Evolutionary conservation across 805 yeast genomes (phyloP), one percentile per base, ranked within the genome.

Genomic region (Candida pini): DNA sequence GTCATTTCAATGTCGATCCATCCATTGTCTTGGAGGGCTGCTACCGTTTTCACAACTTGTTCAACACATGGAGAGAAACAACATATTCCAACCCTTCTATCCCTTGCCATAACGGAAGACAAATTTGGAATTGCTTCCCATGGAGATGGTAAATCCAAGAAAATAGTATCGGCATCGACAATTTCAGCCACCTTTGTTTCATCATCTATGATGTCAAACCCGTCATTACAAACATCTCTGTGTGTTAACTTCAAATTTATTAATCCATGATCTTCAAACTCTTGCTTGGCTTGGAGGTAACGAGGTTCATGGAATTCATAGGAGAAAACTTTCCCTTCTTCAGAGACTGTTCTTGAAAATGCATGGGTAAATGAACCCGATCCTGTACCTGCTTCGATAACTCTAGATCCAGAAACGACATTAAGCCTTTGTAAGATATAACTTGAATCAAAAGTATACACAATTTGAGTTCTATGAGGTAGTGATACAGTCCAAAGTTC

Each of bases 41-140:
- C 81, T 9, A 90, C 77, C 0, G 97, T 85, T 54, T 84, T 81
- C 38, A 81, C 81, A 4, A 92, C 98, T 63, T 92, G 99, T 61
- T 92, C 99, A 31, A 92, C 84, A 60, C 99, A 92, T 8, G 99
- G 99, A 26, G 95, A 85, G 54, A 92, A 92, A 60, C 98, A 92
- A 61, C 99, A 92, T 35, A 92, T 71, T 3, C 83, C 78, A 16
- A 78, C 84, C 18, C 68, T 66, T 36, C 68, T 64, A 14, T 62
- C 62, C 7, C 63, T 56, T 7, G 82, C 62, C 12, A 84, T 69
- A 1, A 83, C 94, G 2, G 47, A 33, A 9, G 67, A 62, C 30
- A 90, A 61, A 58, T 82, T 81, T 6, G 87, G 86, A 34, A 92
- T 82, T 5, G 98, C 98, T 24, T 77, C 78, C 97, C 97, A 90